Evolutionary conservation across 2,329 filamentous ascomycete species (phyloP).

Genomic region (Xylaria digitata): DNA sequence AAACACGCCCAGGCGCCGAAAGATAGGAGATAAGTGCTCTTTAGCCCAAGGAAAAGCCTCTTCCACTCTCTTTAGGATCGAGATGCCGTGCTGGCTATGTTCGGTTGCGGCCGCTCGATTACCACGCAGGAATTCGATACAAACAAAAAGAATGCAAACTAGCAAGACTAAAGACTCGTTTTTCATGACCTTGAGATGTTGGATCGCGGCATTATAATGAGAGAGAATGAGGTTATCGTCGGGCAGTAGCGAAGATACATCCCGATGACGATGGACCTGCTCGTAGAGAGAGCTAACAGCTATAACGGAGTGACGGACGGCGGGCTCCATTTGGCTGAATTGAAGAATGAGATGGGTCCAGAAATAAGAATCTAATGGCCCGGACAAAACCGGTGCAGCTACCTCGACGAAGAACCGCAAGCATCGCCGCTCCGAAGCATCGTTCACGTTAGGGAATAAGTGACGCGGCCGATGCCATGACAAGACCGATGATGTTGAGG

Average conservation of each 20-base stretch:
- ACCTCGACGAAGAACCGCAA: slow-evolving; percentile 54
- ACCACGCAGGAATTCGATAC: slow-evolving; percentile 57
- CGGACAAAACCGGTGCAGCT: slow-evolving; percentile 53
- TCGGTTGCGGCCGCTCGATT: slow-evolving; percentile 51
- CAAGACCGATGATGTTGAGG: slow-evolving; percentile 35
- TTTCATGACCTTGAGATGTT: slow-evolving; percentile 47
- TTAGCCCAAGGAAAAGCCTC: slow-evolving; percentile 47
- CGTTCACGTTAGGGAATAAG: slow-evolving; percentile 43
- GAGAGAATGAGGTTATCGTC: slow-evolving; percentile 51
- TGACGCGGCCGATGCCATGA: slow-evolving; percentile 54
- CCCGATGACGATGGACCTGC: slow-evolving; percentile 39
- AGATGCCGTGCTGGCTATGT: slow-evolving; percentile 55
- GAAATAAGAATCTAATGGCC: slow-evolving; percentile 54
- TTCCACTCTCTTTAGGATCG: slow-evolving; percentile 50
- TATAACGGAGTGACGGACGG: slow-evolving; percentile 54
- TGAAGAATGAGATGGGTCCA: slow-evolving; percentile 57
- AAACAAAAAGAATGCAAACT: slow-evolving; percentile 57
- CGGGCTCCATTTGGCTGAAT: slow-evolving; percentile 53
- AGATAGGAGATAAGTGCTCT: slow-evolving; percentile 52
- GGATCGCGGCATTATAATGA: slow-evolving; percentile 58
- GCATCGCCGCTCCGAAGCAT: slow-evolving; percentile 48
- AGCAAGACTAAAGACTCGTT: slow-evolving; percentile 54
- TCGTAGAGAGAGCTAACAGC: slow-evolving; percentile 57
- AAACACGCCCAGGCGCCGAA: slow-evolving; percentile 54
- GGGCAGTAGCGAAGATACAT: slow-evolving; percentile 21